Conservation (phyloP, 805 yeast genomes). For the Teunomyces gatunensis region DNA sequence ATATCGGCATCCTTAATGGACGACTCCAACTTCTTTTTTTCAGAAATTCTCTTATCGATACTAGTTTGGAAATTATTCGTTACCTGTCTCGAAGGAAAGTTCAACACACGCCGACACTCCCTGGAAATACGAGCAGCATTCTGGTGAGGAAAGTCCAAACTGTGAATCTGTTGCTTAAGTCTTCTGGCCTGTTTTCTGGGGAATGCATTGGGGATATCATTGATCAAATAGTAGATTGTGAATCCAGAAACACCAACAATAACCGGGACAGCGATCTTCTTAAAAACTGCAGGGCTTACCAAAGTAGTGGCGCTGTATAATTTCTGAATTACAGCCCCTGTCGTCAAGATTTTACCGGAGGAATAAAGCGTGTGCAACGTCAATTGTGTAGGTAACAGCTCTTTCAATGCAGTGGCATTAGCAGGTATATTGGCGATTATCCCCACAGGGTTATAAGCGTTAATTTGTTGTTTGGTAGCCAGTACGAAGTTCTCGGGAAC, state of each 20-base stretch:
- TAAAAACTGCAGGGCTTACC: conserved; percentile 39
- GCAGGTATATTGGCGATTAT: conserved; percentile 29
- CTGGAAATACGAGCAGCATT: conserved; percentile 77
- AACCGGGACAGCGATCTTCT: conserved; percentile 53
- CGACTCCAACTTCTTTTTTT: conserved; percentile 54
- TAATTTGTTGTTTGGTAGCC: conserved; percentile 26
- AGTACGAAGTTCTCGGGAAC: conserved; percentile 29
- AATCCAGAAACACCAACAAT: conserved; percentile 49
- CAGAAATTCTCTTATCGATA: conserved; percentile 57
- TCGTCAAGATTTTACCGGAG: conserved; percentile 38
- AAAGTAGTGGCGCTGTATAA: conserved; percentile 31
- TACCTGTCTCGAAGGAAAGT: conserved; percentile 80
- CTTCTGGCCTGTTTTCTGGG: conserved; percentile 79
- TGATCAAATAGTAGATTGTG: conserved; percentile 59
- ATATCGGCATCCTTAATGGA: conserved; percentile 55
- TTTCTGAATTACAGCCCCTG: conserved; percentile 42
- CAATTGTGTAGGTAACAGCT: conserved; percentile 33
- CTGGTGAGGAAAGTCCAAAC: conserved; percentile 71
- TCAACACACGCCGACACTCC: conserved; percentile 79
- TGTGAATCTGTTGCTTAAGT: conserved; percentile 58
- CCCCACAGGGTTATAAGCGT: conserved; percentile 31
- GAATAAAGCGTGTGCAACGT: conserved; percentile 41
- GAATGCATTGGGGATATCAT: conserved; percentile 85
- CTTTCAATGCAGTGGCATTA: conserved; percentile 29
- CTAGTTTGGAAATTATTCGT: conserved; percentile 63